Conservation (phyloP, 371 early-diverging fungal genomes). For the Choanephora cucurbitarum region DNA sequence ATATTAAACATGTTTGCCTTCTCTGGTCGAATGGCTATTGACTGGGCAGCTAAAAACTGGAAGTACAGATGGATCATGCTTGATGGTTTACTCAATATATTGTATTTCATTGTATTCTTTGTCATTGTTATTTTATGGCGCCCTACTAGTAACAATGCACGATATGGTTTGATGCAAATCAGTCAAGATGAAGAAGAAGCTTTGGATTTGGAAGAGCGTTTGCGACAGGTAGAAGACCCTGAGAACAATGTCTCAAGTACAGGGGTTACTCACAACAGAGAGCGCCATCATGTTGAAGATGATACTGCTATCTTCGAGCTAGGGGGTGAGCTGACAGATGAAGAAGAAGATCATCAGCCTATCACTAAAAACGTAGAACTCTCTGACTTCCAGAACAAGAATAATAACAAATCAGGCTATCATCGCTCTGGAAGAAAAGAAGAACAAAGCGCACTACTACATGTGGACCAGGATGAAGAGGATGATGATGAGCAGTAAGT, state of each 20-base stretch:
- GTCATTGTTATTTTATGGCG: conserved; percentile 87
- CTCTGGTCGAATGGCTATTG: conserved; percentile 55
- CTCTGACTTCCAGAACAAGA: conserved; percentile 9
- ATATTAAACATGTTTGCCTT: conserved; percentile 79
- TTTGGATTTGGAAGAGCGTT: conserved; percentile 56
- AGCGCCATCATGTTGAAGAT: conserved; percentile 33
- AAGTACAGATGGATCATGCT: conserved; percentile 88
- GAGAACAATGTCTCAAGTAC: conserved; percentile 35
- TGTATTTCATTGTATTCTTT: conserved; percentile 82
- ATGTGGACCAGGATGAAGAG: conserved; percentile 39
- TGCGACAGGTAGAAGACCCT: conserved; percentile 52
- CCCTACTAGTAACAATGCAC: conserved; percentile 89
- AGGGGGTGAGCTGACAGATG: conserved; percentile 63
- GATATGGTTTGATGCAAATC: conserved; percentile 66
- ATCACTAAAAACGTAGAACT: conserved; percentile 21
- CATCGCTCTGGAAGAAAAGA: conserved; percentile 13
- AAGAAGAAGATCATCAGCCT: conserved; percentile 37
- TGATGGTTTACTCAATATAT: conserved; percentile 84
- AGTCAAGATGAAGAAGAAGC: conserved; percentile 63
- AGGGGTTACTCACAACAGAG: conserved; percentile 5
- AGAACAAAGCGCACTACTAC: conserved; percentile 32
- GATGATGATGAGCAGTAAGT: conserved; percentile 44
- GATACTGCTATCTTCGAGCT: conserved; percentile 66
- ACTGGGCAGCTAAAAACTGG: conserved; percentile 85
- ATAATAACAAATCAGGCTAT: background rate